Base-by-base conservation (phyloP, 495 filamentous ascomycete species). In the Neurospora sp. region DNA sequence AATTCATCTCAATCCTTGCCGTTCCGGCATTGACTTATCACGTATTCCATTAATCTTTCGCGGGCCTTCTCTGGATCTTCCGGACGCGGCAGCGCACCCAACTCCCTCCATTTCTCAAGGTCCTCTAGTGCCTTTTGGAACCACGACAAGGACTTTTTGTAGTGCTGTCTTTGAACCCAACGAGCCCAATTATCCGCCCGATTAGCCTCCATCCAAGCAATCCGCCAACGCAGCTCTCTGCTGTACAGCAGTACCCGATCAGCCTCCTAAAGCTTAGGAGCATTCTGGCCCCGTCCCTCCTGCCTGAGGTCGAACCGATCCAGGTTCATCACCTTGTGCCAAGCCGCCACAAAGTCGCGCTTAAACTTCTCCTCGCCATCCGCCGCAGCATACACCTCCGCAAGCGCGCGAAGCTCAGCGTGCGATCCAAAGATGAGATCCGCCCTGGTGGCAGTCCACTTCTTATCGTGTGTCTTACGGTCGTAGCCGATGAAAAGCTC, bases 361-460 rank as follows among this genome's bases (percentile, higher is more conserved):
- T 88, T 85, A 49, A 93, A 88, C 85, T 90, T 90, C 20, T 86
- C 85, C 78, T 87, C 74, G 9, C 82, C 85, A 75, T 87, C 88
- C 5, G 76, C 72, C 74, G 82, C 83, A 72, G 80, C 91, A 77
- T 92, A 93, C 27, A 92, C 84, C 84, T 93, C 91, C 16, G 90
- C 80, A 27, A 91, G 75, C 31, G 91, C 91, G 40, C 91, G 89
- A 70, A 93, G 84, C 84, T 93, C 91, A 9, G 91, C 82, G 73
- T 92, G 91, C 27, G 90, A 88, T 54, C 91, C 91, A 76, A 93
- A 91, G 39, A 92, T 85, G 70, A 93, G 84, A 76, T 93, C 91
- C 18, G 84, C 84, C n/a, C 91, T 89, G 5, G 89, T 90, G 27
- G 86, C 91, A 20, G 86, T 87, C 90, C 90, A 93, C 83, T 88